phyloP scores from a whole-genome alignment of 495 filamentous ascomycete species.

The Penicillium parvum region DNA sequence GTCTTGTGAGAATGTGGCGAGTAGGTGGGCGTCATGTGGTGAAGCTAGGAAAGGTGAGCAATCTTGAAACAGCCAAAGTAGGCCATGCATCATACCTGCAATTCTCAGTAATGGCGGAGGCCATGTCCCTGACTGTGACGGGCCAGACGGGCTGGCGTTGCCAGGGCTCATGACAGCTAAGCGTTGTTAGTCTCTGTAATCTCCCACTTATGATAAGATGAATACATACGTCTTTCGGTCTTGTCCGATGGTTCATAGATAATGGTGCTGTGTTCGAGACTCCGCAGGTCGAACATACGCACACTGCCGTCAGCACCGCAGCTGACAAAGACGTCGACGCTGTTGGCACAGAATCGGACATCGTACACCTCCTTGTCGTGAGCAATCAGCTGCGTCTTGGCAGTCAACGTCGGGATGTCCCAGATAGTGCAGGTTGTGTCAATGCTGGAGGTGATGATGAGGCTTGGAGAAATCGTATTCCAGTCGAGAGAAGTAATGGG shows the following conservation, averaged over 20 bases:
- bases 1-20: conserved; percentile 94
- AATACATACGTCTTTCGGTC: conserved; percentile 67
- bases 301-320: conserved; percentile 98
- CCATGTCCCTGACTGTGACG: conserved; percentile 72
- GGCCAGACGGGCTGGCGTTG: conserved; percentile 56
- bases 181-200: conserved; percentile 1
- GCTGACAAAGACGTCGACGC: conserved; percentile 93
- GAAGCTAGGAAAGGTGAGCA: conserved; percentile 54
- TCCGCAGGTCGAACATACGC: conserved; percentile 96
- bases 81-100: conserved; percentile 48
- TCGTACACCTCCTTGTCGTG: conserved; percentile 99
- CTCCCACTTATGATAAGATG: background rate
- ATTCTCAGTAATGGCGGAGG: conserved; percentile 82
- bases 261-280: conserved; percentile 96
- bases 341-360: conserved; percentile 94
- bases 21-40: conserved; percentile 89
- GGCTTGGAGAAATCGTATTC: conserved; percentile 91
- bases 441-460: conserved; percentile 98
- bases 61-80: background rate
- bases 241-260: conserved; percentile 96
- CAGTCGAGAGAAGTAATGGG: conserved; percentile 95
- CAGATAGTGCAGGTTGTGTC: conserved; percentile 99
- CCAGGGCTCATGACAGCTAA: conserved; percentile 45
- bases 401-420: conserved; percentile 97
- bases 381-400: conserved; percentile 96